A percentile compares a stretch with the other conserved stretches of the same genome.
Conservation (phyloP, 2,329 filamentous ascomycete genomes). For the Juglanconis sp. region DNA sequence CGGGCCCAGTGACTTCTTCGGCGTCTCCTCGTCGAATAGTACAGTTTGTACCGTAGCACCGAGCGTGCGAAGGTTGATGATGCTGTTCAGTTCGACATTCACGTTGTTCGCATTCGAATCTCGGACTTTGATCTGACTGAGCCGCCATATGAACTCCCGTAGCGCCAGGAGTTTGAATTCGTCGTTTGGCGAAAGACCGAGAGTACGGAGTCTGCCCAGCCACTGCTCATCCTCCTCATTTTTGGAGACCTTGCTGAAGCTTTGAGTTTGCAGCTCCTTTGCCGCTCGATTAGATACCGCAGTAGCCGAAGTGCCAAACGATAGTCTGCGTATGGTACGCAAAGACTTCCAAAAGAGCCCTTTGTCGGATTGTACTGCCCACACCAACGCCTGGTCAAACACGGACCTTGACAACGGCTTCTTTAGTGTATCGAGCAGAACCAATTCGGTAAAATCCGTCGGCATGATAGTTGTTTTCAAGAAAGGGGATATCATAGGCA, state of each 20-base stretch:
- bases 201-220: slow-evolving; percentile 78
- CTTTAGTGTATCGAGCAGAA: slow-evolving; percentile 78
- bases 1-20: slow-evolving; percentile 38
- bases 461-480: slow-evolving; percentile 68
- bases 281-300: slow-evolving; percentile 53
- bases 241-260: slow-evolving; percentile 62
- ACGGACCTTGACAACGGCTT: slow-evolving; percentile 74
- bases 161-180: slow-evolving; percentile 85
- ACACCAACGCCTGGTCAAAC: slow-evolving; percentile 80
- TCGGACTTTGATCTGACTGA: slow-evolving; percentile 68
- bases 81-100: slow-evolving; percentile 55
- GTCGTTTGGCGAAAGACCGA: slow-evolving; percentile 78
- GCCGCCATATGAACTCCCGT: slow-evolving; percentile 86
- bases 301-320: slow-evolving; percentile 63
- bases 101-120: slow-evolving; percentile 37
- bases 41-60: slow-evolving; percentile 83
- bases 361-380: slow-evolving; percentile 78
- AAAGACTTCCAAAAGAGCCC: slow-evolving; percentile 85
- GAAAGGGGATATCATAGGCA: slow-evolving; percentile 78
- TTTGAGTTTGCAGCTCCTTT: slow-evolving; percentile 53
- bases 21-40: slow-evolving; percentile 78
- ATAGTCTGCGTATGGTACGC: slow-evolving; percentile 59
- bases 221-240: slow-evolving; percentile 95
- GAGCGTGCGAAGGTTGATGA: slow-evolving; percentile 72
- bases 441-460: slow-evolving; percentile 63